Conservation (phyloP, 768 basidiomycete genomes). For the Collybia sordida region DNA sequence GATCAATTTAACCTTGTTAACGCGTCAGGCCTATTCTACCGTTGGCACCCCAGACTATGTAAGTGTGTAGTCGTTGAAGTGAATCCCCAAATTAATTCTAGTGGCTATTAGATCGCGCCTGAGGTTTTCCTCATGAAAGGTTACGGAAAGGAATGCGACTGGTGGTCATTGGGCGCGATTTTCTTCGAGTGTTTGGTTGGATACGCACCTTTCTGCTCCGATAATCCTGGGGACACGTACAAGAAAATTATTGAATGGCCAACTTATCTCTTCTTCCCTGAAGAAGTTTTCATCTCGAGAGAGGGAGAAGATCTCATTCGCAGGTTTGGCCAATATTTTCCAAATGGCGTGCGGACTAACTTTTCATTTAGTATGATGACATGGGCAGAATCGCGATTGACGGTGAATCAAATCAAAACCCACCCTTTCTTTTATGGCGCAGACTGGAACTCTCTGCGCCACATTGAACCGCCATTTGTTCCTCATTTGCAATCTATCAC, state of each 20-base stretch:
- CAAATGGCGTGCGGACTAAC: conserved; percentile 7
- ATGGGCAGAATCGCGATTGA: conserved; percentile 73
- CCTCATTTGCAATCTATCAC: conserved; percentile 90
- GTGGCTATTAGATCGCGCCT: conserved; percentile 75
- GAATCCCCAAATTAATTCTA: neutral
- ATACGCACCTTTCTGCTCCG: conserved; percentile 96
- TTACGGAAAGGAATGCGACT: conserved; percentile 98
- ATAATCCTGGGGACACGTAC: conserved; percentile 97
- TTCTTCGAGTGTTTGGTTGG: conserved; percentile 99
- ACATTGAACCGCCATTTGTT: conserved; percentile 95
- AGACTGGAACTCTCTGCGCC: conserved; percentile 88
- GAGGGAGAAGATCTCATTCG: conserved; percentile 92
- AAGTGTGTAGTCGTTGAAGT: conserved; percentile 30
- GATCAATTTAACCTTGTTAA: conserved; percentile 2
- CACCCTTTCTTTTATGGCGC: conserved; percentile 96
- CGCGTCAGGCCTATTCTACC: conserved; percentile 88
- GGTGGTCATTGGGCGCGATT: conserved; percentile 99
- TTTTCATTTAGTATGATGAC: conserved; percentile 71
- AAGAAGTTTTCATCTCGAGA: conserved; percentile 89
- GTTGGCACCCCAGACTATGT: conserved; percentile 64
- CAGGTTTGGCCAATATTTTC: conserved; percentile 46
- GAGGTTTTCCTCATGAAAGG: conserved; percentile 98
- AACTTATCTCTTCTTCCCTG: conserved; percentile 88
- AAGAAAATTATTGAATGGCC: conserved; percentile 98
- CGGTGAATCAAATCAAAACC: conserved; percentile 82